Conservation (phyloP, 192 early-diverging fungal genomes). For the Phycomyces nitens region DNA sequence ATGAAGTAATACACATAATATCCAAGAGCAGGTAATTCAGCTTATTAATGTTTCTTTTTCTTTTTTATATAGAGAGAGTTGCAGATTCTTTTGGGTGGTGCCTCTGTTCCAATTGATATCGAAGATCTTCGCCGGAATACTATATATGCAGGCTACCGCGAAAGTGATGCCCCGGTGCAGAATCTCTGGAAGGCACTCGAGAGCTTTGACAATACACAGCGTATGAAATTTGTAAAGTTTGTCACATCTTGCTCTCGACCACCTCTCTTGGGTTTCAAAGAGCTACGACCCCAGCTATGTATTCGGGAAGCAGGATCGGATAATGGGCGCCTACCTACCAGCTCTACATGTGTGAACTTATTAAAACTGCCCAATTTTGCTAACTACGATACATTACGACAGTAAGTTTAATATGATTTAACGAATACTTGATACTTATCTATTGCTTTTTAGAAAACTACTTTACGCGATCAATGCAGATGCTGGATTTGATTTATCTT, state of each 20-base stretch:
- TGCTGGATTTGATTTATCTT: conserved; percentile 91
- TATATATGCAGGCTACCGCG: conserved; percentile 68
- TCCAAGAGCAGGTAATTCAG: neutral
- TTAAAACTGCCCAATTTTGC: conserved; percentile 85
- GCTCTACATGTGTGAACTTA: conserved; percentile 84
- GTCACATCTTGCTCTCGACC: conserved; percentile 88
- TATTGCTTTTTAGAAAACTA: conserved; percentile 62
- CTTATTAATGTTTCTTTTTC: neutral
- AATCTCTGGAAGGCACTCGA: conserved; percentile 59
- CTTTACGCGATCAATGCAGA: conserved; percentile 81
- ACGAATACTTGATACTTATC: conserved; percentile 5
- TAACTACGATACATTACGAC: conserved; percentile 46
- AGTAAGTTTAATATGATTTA: conserved; percentile 36
- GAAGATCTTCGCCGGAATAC: conserved; percentile 73
- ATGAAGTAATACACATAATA: conserved; percentile 44
- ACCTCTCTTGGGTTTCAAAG: conserved; percentile 86
- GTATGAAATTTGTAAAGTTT: conserved; percentile 70
- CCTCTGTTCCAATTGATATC: conserved; percentile 71
- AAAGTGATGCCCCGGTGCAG: conserved; percentile 69
- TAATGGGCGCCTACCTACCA: conserved; percentile 74
- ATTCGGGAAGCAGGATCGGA: conserved; percentile 67
- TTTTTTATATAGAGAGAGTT: conserved; percentile 64
- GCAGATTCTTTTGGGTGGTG: conserved; percentile 85
- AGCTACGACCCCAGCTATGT: conserved; percentile 67
- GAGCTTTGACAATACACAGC: conserved; percentile 42